These are phyloP conservation scores for Ascochyta rabiei DNA, from an alignment of 2,329 filamentous ascomycete species.

Conservation along the genomic window DNA sequence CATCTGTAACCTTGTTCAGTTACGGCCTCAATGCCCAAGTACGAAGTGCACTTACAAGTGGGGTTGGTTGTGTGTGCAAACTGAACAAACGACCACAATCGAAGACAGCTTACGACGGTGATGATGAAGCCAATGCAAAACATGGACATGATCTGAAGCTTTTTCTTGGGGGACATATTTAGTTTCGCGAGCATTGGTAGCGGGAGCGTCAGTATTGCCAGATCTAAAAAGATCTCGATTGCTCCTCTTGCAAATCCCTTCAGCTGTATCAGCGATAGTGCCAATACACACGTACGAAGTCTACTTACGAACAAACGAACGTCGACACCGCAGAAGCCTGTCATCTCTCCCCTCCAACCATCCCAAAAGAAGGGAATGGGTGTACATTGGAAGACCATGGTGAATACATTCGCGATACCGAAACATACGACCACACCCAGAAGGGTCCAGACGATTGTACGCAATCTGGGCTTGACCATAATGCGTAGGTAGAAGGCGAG, in stretches of 20 bases:
- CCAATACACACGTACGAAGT: slow-evolving; percentile 22
- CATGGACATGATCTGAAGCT: slow-evolving; percentile 37
- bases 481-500: slow-evolving; percentile 43
- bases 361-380: slow-evolving; percentile 50
- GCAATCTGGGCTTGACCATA: slow-evolving; percentile 27
- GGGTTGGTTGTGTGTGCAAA: slow-evolving; percentile 31
- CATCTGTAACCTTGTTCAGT: slow-evolving; percentile 19
- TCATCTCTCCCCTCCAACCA: slow-evolving; percentile 47
- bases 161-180: slow-evolving; percentile 35
- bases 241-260: slow-evolving; percentile 43
- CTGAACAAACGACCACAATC: slow-evolving; percentile 26
- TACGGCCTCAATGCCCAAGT: neutral
- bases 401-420: slow-evolving; percentile 31
- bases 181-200: slow-evolving; percentile 30
- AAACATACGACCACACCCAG: slow-evolving; percentile 30
- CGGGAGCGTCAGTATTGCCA: slow-evolving; percentile 32
- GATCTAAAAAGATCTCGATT: slow-evolving; percentile 33
- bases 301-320: slow-evolving; percentile 38
- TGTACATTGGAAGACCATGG: slow-evolving; percentile 47
- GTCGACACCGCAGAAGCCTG: slow-evolving; percentile 44
- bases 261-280: no score
- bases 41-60: slow-evolving; percentile 24
- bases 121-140: slow-evolving; percentile 37
- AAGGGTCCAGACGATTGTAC: slow-evolving; percentile 26
- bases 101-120: slow-evolving; percentile 32